Percentiles rank a stretch among this genome's conserved stretches.
phyloP scores from a whole-genome alignment of 805 yeast species.

The Schizosaccharomyces octosporus region DNA sequence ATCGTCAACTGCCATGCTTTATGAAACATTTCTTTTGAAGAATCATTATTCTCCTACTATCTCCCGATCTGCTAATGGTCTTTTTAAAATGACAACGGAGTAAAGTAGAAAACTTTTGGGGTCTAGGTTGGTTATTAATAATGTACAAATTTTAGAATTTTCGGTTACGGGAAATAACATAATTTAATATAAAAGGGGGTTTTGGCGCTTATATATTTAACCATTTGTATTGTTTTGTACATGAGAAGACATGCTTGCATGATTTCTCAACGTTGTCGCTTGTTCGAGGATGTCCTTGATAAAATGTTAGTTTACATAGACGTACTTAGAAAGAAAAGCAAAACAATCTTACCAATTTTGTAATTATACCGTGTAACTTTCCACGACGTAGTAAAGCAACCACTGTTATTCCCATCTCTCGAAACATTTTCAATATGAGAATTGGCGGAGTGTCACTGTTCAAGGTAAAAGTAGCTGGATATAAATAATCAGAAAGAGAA shows the following conservation, averaged over 20 bases:
- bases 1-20: constrained; percentile 67
- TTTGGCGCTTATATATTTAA: too few relatives aligned
- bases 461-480: neutral
- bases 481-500: neutral
- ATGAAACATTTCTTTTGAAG: constrained; percentile 63
- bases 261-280: neutral
- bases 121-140: too few relatives aligned
- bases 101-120: neutral
- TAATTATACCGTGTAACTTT: neutral
- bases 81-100: neutral
- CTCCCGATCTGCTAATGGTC: constrained; percentile 28
- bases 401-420: neutral
- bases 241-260: neutral
- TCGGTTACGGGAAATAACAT: neutral
- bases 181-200: neutral
- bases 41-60: constrained; percentile 68
- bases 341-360: neutral
- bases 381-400: neutral
- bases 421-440: neutral
- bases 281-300: neutral
- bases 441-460: neutral
- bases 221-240: too few relatives aligned
- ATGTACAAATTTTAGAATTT: neutral
- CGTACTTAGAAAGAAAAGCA: neutral
- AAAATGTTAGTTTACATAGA: neutral